Percentiles rank a stretch among this genome's conserved stretches.
Evolutionary conservation across 768 basidiomycete genomes (phyloP).

Genomic region (Gloeostereum incarnatum): DNA sequence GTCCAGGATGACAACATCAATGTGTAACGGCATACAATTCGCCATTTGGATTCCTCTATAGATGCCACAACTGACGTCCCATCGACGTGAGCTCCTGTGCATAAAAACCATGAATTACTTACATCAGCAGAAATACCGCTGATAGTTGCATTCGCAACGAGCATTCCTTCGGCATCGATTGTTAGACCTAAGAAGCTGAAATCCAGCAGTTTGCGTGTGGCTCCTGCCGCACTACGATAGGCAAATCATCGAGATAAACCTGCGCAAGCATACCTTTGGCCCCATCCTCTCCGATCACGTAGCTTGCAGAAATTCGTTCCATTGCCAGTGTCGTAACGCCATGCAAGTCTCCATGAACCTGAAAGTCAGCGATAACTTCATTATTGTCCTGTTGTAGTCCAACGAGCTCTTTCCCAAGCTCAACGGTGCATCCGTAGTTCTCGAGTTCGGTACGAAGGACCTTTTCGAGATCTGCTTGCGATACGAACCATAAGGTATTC

Average conservation of each 20-base stretch:
- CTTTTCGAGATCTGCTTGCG: constrained; percentile 10
- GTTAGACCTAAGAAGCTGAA: constrained; percentile 10
- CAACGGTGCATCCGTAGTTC: constrained; percentile 15
- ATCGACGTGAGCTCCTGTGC: no score
- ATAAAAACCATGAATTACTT: neutral
- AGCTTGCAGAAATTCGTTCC: neutral
- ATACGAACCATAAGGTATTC: neutral
- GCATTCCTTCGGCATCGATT: constrained; percentile 7
- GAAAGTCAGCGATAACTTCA: no score
- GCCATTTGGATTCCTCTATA: no score
- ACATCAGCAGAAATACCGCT: constrained; percentile 1
- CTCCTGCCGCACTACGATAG: neutral
- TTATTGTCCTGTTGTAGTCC: constrained; percentile 19
- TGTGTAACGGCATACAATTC: no score
- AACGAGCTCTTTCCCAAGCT: constrained; percentile 17
- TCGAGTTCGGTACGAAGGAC: constrained; percentile 18
- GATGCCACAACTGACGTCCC: no score
- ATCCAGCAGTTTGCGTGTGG: constrained; percentile 6
- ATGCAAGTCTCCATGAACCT: constrained; percentile 13
- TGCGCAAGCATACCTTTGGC: neutral
- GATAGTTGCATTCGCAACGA: constrained; percentile 2
- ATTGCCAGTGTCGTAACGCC: neutral
- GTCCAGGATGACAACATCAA: no score
- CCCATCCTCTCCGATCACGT: neutral
- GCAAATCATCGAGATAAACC: neutral